Evolutionary conservation across 2,329 filamentous ascomycete species (phyloP), one percentile per base, ranked within the genome.

Genomic region (Alternaria arbusti): DNA sequence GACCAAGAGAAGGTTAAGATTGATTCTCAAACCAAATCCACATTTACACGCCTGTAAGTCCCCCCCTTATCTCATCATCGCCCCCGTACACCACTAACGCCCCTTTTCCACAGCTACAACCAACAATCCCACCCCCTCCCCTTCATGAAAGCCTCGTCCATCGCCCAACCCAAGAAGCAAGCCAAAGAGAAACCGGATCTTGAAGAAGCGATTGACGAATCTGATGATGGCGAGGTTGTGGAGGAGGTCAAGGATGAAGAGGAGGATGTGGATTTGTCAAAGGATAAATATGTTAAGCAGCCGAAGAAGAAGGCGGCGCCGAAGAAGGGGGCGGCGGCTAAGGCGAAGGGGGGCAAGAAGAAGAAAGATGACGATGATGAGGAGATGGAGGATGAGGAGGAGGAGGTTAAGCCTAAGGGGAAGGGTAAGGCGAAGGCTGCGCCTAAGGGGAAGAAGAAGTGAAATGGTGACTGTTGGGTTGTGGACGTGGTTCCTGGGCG

Each of bases 251-350:
- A 88, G 45, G 88, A 86, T 1, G 90, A 90, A 5, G 90, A 92
- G 0, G 90, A 93, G 12, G 91, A 94, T 57, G 83, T 89, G n/a
- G 93, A 97, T 77, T 79, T 98, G 55, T 93, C 91, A 75, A 97
- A 95, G 77, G 96, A 99, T 81, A 98, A 97, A 80, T 97, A 97
- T 75, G 94, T 98, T 78, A 97, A 96, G 80, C 87, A 91, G 76
- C 93, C 95, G 12, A 97, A 97, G 85, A 89, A 88, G 68, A 93
- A 90, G 79, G 85, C 84, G 62, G 79, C 81, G 13, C 75, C 83
- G 28, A 82, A 79, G 52, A 81, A 78, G 56, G 78, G 80, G 28
- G 73, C 71, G 3, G 70, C 82, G 13, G 70, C 78, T 74, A 87
- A 88, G 77, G 83, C 84, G 68, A 50, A 81, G 11, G 78, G 72